Evolutionary conservation across 306 rosid genomes (phyloP), one percentile per base, ranked within the genome.

Genomic region (Rosa multiflora): DNA sequence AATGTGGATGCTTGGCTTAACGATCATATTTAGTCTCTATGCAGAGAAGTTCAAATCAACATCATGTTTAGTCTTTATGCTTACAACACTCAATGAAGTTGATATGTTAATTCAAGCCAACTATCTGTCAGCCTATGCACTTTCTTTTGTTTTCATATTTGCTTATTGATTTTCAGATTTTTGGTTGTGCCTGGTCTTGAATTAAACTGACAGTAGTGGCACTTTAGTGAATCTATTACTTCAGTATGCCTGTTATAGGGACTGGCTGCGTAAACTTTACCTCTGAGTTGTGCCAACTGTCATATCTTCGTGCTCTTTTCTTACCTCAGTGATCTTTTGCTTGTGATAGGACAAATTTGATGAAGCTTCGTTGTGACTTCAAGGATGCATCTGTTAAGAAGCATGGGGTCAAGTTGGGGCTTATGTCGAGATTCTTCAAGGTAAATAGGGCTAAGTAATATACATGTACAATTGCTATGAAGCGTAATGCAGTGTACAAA

Each of bases 331-430:
- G 72, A 42, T 85, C 80, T 87, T 80, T 77, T 78, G 73, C 68
- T 85, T 74, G 68, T 82, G 66, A 67, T 40, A 92, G 97, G 97
- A 88, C 94, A 72, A 92, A 90, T 79, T 85, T 92, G 90, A 92
- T 92, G 97, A 92, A 88, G 85, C 97, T 92, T 58, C 91, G 93
- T 81, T 84, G 93, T 84, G 94, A 92, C 81, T 90, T 87, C 81
- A 92, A 92, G 86, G 97, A 92, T 84, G 91, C 92, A 71, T 92
- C 90, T 86, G 94, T 84, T 72, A 93, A 92, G 73, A 92, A 90
- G 83, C 94, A 92, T 46, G 93, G 94, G 76, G 97, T 92, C 86
- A 90, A 90, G 84, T 82, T 90, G 84, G 97, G 97, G 59, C 90
- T 92, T 68, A 92, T 92, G 94, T 92, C 94, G 0, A 94, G 97